A percentile compares a stretch with the other conserved stretches of the same genome.
Evolutionary conservation across 176 grass and related monocot genomes (phyloP).

Genomic region (Dendrocalamus sinicus): DNA sequence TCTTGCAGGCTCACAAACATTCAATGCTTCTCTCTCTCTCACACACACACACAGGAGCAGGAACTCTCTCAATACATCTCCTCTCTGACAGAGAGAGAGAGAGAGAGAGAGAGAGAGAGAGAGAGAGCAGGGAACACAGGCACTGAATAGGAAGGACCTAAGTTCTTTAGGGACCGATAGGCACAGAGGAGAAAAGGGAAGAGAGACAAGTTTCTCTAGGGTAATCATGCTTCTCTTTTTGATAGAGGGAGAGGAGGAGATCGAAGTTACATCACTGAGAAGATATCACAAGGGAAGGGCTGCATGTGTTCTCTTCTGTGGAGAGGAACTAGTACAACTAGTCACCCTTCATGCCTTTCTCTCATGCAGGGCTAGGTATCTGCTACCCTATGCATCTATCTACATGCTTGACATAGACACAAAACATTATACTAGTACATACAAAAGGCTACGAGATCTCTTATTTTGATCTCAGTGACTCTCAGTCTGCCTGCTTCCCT

Average conservation of each 20-base stretch:
- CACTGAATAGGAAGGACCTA: conserved; percentile 50
- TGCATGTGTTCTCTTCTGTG: not conserved
- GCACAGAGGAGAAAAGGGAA: not conserved
- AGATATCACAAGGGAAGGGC: conserved; percentile 42
- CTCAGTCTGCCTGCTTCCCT: conserved; percentile 9
- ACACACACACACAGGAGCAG: too few relatives aligned
- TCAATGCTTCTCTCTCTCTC: not conserved
- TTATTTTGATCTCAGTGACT: not conserved
- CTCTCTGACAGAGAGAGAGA: not conserved
- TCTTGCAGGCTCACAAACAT: conserved; percentile 40
- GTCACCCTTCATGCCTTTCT: conserved; percentile 25
- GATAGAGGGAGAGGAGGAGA: conserved; percentile 8
- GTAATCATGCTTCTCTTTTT: conserved; percentile 50
- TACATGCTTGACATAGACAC: conserved; percentile 35
- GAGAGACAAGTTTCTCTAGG: conserved; percentile 32
- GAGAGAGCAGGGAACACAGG: conserved; percentile 35
- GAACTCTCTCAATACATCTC: too few relatives aligned
- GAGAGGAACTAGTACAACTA: not conserved
- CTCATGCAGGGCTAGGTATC: not conserved
- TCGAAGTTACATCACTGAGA: conserved; percentile 37
- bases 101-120: not conserved
- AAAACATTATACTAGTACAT: conserved; percentile 4
- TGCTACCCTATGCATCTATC: not conserved
- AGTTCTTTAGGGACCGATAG: conserved; percentile 36
- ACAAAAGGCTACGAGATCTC: conserved; percentile 19